Conservation (phyloP, 2,329 filamentous ascomycete genomes). For the Fusarium sp. region DNA sequence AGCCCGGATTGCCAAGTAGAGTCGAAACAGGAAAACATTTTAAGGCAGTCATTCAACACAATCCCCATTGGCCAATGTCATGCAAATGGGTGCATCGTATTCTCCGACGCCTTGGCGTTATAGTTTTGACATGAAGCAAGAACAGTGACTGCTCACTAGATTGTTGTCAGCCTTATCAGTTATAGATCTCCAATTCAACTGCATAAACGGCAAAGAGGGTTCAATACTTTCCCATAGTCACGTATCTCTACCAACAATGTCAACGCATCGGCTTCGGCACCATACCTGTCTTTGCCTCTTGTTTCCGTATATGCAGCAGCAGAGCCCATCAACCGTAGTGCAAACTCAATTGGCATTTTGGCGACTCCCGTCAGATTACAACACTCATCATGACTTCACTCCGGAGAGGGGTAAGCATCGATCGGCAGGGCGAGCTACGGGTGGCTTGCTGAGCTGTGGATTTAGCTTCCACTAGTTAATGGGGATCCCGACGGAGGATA, state of each 20-base stretch:
- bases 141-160: background rate
- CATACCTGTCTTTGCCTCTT: background rate
- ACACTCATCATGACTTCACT: conserved; percentile 20
- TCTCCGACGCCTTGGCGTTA: conserved; percentile 19
- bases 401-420: conserved; percentile 1
- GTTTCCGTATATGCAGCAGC: background rate
- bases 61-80: background rate
- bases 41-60: background rate
- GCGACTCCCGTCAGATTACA: background rate
- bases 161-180: background rate
- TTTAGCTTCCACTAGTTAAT: conserved; percentile 5
- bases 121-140: background rate
- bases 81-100: conserved; percentile 23
- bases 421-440: conserved; percentile 15
- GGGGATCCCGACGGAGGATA: background rate
- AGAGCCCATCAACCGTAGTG: background rate
- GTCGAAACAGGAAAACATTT: background rate
- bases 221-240: no score
- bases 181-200: background rate
- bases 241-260: background rate
- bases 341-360: background rate
- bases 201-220: no score
- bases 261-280: no score
- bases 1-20: background rate
- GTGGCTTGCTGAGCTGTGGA: conserved; percentile 12